Percentiles rank a stretch among this genome's conserved stretches.
Evolutionary conservation across 2,329 filamentous ascomycete genomes (phyloP).

Genomic region (Neocatenulostroma microsporum): DNA sequence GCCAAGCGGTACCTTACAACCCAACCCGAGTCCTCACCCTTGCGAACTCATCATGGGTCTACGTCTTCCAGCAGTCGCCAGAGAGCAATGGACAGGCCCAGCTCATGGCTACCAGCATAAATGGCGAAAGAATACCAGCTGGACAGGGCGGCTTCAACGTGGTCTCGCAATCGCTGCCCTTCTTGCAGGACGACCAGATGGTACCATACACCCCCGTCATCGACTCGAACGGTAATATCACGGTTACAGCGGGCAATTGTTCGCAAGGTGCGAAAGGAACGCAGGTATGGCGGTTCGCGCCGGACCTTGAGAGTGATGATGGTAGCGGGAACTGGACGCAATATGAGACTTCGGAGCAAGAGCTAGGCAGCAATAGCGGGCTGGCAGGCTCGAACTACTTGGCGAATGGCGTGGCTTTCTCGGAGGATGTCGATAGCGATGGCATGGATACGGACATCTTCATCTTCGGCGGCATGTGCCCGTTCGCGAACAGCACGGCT

Average conservation of each 20-base stretch:
- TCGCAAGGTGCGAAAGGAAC: constrained; percentile 43
- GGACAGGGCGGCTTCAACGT: too few species aligned
- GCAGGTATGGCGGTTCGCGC: constrained; percentile 61
- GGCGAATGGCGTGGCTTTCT: constrained; percentile 58
- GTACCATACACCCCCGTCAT: constrained; percentile 61
- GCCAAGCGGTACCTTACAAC: constrained; percentile 58
- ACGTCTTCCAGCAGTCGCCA: too few species aligned
- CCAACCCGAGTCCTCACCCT: constrained; percentile 63
- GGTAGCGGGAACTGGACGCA: constrained; percentile 50
- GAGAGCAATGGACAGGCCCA: too few species aligned
- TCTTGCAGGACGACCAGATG: constrained; percentile 45
- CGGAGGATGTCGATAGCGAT: constrained; percentile 49
- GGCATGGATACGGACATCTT: constrained; percentile 55
- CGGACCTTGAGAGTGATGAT: constrained; percentile 34
- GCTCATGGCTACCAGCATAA: too few species aligned
- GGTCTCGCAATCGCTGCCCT: constrained; percentile 54
- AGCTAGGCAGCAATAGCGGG: constrained; percentile 29
- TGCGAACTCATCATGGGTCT: constrained; percentile 50
- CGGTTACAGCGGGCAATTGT: constrained; percentile 69
- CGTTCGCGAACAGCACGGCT: constrained; percentile 37
- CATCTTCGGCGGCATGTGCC: constrained; percentile 88
- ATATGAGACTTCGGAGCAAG: constrained; percentile 24
- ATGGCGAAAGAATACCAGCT: too few species aligned
- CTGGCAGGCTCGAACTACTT: constrained; percentile 49
- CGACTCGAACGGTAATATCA: constrained; percentile 58